Conservation (phyloP, 2,329 filamentous ascomycete genomes). For the Coniosporium tulheliwenetii region DNA sequence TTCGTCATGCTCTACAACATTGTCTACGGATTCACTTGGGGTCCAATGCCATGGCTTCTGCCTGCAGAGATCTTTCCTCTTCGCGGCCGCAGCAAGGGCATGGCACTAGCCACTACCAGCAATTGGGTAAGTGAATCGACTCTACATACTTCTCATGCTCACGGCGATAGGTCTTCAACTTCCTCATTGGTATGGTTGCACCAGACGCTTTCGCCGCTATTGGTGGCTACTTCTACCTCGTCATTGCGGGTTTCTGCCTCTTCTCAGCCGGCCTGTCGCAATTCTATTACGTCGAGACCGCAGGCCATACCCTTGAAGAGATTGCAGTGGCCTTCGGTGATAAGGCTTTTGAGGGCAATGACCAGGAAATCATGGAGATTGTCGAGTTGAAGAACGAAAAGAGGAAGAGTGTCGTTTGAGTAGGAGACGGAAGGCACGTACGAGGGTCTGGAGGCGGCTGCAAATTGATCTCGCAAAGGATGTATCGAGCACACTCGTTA, state of each 20-base stretch:
- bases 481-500: no score
- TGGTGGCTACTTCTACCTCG: constrained; percentile 25
- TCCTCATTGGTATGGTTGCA: constrained; percentile 24
- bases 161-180: constrained; percentile 21
- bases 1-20: constrained; percentile 25
- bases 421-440: no score
- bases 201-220: constrained; percentile 26
- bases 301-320: constrained; percentile 19
- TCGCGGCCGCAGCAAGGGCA: constrained; percentile 23
- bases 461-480: no score
- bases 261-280: constrained; percentile 16
- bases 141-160: no score
- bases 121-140: no score
- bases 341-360: constrained; percentile 19
- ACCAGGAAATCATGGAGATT: constrained; percentile 5
- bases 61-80: constrained; percentile 20
- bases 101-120: constrained; percentile 22
- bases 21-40: constrained; percentile 22
- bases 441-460: no score
- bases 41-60: constrained; percentile 24
- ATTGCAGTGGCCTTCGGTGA: constrained; percentile 27
- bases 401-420: no score
- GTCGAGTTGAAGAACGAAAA: constrained; percentile 1
- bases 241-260: constrained; percentile 25
- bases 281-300: constrained; percentile 27